A percentile compares a stretch with the other conserved stretches of the same genome.
phyloP scores from a whole-genome alignment of 2,329 filamentous ascomycete genomes.

The Microcyclospora tardicrescens region DNA sequence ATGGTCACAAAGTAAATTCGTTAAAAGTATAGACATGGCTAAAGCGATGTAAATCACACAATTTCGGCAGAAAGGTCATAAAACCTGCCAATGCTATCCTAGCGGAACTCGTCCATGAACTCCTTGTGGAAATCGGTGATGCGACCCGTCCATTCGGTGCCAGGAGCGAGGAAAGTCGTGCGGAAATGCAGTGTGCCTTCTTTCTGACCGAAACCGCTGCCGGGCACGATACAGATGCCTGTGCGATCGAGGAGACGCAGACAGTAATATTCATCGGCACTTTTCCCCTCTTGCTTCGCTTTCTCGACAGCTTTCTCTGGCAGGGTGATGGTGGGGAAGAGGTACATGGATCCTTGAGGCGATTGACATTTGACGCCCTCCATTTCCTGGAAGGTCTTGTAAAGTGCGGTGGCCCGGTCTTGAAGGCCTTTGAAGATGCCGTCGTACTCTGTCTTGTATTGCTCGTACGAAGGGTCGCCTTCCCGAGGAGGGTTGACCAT shows the following conservation, averaged over 20 bases:
- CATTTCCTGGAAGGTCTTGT: conserved; percentile 85
- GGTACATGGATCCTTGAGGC: conserved; percentile 95
- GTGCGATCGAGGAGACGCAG: conserved; percentile 83
- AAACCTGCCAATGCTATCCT: background rate
- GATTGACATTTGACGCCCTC: conserved; percentile 84
- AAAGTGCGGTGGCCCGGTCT: conserved; percentile 69
- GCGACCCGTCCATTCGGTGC: conserved; percentile 82
- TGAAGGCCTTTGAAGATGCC: conserved; percentile 66
- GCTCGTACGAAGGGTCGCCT: conserved; percentile 70
- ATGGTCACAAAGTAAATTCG: no score
- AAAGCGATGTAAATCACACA: no score
- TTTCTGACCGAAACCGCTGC: conserved; percentile 87
- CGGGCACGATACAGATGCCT: conserved; percentile 86
- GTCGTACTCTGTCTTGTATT: conserved; percentile 78
- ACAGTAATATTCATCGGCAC: conserved; percentile 88
- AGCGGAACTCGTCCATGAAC: conserved; percentile 71
- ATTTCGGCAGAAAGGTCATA: no score
- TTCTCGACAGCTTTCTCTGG: conserved; percentile 63
- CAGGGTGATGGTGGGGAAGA: conserved; percentile 87
- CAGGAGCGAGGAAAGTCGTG: conserved; percentile 91
- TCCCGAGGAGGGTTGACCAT: conserved; percentile 90
- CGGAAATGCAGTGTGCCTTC: conserved; percentile 85
- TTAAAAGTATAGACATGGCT: no score
- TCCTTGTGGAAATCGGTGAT: conserved; percentile 83
- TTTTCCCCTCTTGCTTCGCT: conserved; percentile 58